Base-by-base conservation (phyloP, 139 green algal species). In the Raphidocelis subcapitata region DNA sequence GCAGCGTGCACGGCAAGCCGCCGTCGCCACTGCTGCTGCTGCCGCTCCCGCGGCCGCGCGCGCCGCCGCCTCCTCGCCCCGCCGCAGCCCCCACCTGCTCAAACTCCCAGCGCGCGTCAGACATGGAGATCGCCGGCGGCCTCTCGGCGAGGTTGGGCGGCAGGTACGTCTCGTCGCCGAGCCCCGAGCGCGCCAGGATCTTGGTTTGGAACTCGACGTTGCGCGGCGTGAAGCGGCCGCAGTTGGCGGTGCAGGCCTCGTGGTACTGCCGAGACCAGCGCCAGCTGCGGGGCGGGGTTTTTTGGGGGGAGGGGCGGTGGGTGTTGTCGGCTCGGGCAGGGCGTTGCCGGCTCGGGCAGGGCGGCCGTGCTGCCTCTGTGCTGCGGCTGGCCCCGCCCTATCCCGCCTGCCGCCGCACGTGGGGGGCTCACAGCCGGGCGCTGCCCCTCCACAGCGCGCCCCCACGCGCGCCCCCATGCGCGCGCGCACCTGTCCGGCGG, bases 131-230 rank as follows among this genome's bases (percentile, higher is more conserved):
- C 37, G 75, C 72, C 29, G 74, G 60, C n/a, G 76, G 61, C 35
- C 60, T 46, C 52, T 60, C 26, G 18, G 46, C 41, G 5, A 80
- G 65, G 32, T 88, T 86, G 33, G 84, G 77, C 14, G 94, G 95
- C 76, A 99, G 79, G 80, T 97, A 98, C 0, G 95, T 99, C 23
- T 95, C 84, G 49, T 97, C 81, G 15, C 95, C 94, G 65, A 98
- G 79, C 2, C 94, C 95, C 20, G 90, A 95, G 18, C 88, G 81
- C 1, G 70, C 54, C n/a, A 97, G 69, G 52, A 99, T 94, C 73
- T 96, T 97, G 61, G 91, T 73, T 77, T 99, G 95, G 44, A 99
- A 99, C 3, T 91, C 82, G 28, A 98, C 67, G 31, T 72, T 88
- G 63, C 94, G 79, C 1, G 86, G 72, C 28, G 81, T 90, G 75